Evolutionary conservation across 73 alveolate genomes (phyloP), one percentile per base, ranked within the genome.

Genomic region (Blepharisma japonicum): DNA sequence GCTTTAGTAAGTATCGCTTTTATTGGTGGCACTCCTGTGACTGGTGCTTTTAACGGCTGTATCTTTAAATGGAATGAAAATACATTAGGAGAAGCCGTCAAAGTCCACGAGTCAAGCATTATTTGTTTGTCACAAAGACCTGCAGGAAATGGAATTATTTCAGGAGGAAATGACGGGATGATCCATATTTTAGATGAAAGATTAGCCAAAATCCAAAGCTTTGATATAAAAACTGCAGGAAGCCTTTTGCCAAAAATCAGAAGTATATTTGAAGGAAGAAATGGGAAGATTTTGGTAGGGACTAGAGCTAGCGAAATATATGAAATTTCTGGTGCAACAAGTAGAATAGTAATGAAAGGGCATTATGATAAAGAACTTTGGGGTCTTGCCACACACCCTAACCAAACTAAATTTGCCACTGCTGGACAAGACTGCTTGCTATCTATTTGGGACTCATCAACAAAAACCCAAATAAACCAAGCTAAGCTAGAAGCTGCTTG

Each of bases 301-400:
- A 92, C 98, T 61, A 90, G 99, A 87, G 98, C 98, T 45, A 95
- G 99, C 46, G 99, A 96, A 82, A 94, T 96, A 72, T 54, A 93
- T 27, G 79, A 80, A 56, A 81, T 85, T 53, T 76, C 56, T 27
- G 83, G 71, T 5, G 56, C 68, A 8, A 81, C 86, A 56, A 90
- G 86, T 67, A 83, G 49, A 27, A 89, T 93, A 42, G 87, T 87
- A 79, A 70, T 88, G 87, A 81, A 94, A 72, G 97, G 99, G 45
- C 99, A 96, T 83, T 96, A 91, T 84, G 92, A 95, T 68, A 96
- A 94, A 55, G 96, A 91, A 81, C 88, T 96, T 45, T 94, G 99
- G 98, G 99, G 99, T 8, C 85, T 96, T 23, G 94, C 98, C 55
- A 83, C 89, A 6, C 97, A 94, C 91, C 98, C 99, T 56, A 84